Percentiles rank a stretch among this genome's conserved stretches.
phyloP scores from a whole-genome alignment of 2,329 filamentous ascomycete genomes.

The Diaporthe humulicola region DNA sequence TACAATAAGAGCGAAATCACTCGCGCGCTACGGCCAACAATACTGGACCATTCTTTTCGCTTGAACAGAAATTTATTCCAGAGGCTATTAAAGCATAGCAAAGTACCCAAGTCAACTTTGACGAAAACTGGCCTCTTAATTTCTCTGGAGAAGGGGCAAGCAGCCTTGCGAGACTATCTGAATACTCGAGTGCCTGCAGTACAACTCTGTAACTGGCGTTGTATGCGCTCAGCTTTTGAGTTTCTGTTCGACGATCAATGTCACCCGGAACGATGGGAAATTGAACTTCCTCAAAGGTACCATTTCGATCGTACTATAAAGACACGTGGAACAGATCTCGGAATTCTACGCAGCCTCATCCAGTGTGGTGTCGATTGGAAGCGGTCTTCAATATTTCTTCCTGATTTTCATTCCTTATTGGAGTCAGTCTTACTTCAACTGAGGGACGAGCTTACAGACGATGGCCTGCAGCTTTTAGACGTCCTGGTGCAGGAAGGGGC shows the following conservation, averaged over 20 bases:
- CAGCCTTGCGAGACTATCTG: neutral
- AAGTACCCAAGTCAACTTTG: neutral
- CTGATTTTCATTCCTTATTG: neutral
- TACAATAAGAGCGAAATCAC: neutral
- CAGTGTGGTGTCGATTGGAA: neutral
- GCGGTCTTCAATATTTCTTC: neutral
- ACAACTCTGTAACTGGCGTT: neutral
- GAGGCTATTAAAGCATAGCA: neutral
- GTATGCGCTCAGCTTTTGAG: neutral
- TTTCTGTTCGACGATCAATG: neutral
- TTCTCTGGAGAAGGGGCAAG: neutral
- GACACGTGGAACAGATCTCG: neutral
- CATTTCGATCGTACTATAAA: too few species aligned
- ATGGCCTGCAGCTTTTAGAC: neutral
- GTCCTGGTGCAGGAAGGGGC: neutral
- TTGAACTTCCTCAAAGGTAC: neutral
- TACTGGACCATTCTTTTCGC: neutral
- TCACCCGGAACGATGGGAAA: neutral
- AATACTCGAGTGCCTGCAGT: neutral
- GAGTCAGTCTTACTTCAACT: neutral
- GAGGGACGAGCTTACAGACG: neutral
- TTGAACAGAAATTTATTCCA: neutral
- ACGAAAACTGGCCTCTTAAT: neutral
- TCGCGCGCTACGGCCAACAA: neutral
- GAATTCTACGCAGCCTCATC: neutral